Conservation (phyloP, 257 asterid species). For the Solanum commersonii region DNA sequence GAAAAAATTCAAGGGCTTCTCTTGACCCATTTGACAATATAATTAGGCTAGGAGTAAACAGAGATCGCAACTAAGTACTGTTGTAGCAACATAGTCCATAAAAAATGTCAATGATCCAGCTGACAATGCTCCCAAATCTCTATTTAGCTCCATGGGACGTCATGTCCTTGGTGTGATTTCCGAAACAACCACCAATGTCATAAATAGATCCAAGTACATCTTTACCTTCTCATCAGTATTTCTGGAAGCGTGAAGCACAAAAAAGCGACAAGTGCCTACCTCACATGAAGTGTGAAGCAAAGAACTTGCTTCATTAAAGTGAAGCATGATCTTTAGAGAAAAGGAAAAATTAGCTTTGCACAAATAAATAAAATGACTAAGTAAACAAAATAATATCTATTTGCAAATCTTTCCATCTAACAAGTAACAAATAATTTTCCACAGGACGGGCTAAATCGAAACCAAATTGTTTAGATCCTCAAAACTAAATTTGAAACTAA, state of each 20-base stretch:
- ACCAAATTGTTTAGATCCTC: not conserved
- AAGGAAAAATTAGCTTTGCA: not conserved
- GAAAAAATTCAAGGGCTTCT: not conserved
- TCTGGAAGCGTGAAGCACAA: not conserved
- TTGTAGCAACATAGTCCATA: not conserved
- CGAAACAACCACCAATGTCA: not conserved
- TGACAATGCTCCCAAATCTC: not conserved
- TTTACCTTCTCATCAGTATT: not conserved
- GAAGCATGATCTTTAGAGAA: no score
- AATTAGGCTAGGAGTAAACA: not conserved
- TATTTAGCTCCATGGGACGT: not conserved
- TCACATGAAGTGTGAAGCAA: not conserved
- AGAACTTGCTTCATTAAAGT: not conserved
- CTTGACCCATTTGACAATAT: not conserved
- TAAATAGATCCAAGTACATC: not conserved
- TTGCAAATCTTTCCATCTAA: not conserved
- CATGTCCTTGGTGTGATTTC: not conserved
- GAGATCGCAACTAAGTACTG: not conserved
- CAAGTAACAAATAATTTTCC: not conserved
- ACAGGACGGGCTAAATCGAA: not conserved
- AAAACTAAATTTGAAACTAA: not conserved
- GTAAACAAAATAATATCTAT: not conserved
- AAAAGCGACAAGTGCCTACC: not conserved
- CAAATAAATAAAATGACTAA: not conserved
- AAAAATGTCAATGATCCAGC: not conserved